Conservation (phyloP, 1,139 yeast species). For the Yamadazyma siamensis region DNA sequence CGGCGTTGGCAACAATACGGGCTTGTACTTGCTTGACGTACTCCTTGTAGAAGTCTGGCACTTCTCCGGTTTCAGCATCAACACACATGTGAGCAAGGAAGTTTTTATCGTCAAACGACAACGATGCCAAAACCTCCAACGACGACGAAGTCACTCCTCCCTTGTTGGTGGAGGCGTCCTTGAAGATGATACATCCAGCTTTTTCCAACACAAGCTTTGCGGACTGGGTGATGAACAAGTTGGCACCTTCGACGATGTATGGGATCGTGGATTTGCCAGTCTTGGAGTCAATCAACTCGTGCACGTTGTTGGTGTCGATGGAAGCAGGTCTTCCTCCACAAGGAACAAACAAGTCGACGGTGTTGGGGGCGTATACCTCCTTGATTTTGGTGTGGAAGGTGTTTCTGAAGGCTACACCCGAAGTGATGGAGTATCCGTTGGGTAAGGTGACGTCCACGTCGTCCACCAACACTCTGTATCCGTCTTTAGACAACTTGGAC, state of each 20-base stretch:
- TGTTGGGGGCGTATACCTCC: conserved; percentile 57
- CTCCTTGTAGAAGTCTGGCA: conserved; percentile 72
- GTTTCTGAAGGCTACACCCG: conserved; percentile 92
- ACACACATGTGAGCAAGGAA: conserved; percentile 78
- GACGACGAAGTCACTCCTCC: conserved; percentile 99
- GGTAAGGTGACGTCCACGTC: conserved; percentile 81
- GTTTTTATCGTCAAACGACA: conserved; percentile 83
- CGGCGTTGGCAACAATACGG: conserved; percentile 74
- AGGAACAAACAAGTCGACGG: conserved; percentile 84
- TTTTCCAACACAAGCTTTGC: conserved; percentile 84
- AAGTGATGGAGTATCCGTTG: conserved; percentile 66
- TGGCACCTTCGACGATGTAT: conserved; percentile 96
- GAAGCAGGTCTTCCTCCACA: conserved; percentile 99
- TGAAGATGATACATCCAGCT: conserved; percentile 83
- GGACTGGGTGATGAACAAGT: conserved; percentile 88
- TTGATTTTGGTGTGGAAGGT: conserved; percentile 77
- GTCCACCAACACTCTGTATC: conserved; percentile 83
- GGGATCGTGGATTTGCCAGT: conserved; percentile 80
- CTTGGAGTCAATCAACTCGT: conserved; percentile 63
- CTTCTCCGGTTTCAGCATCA: conserved; percentile 43
- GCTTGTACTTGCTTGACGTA: conserved; percentile 84
- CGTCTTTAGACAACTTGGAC: conserved; percentile 63
- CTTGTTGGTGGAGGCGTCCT: conserved; percentile 96
- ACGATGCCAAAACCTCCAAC: conserved; percentile 89
- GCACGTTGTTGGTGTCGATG: conserved; percentile 82